phyloP scores from a whole-genome alignment of 192 early-diverging fungal genomes.

The Podila epigama region DNA sequence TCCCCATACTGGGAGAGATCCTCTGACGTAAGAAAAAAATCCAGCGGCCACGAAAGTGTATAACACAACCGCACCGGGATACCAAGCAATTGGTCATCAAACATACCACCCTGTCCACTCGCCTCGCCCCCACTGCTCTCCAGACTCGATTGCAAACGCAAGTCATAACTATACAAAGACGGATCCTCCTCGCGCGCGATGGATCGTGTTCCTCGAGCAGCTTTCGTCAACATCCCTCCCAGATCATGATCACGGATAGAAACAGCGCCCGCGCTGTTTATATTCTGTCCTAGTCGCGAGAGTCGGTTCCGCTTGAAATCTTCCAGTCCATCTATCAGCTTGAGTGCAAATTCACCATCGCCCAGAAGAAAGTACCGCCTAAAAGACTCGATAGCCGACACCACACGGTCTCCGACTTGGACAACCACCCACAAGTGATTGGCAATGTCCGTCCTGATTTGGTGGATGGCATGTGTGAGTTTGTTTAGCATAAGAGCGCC shows the following conservation, averaged over 20 bases:
- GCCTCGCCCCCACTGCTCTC: not conserved
- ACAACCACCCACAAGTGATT: slow-evolving; percentile 71
- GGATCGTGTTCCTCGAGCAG: slow-evolving; percentile 15
- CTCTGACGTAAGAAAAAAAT: slow-evolving; percentile 65
- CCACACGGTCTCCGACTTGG: slow-evolving; percentile 67
- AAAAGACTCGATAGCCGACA: slow-evolving; percentile 65
- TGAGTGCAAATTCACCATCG: slow-evolving; percentile 65
- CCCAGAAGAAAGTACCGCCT: slow-evolving; percentile 67
- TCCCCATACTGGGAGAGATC: slow-evolving; percentile 68
- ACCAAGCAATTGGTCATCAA: slow-evolving; percentile 61
- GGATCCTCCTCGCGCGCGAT: slow-evolving; percentile 33
- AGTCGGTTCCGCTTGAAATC: slow-evolving; percentile 47
- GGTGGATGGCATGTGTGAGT: slow-evolving; percentile 44
- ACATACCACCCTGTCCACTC: slow-evolving; percentile 25
- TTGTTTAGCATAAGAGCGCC: slow-evolving; percentile 42
- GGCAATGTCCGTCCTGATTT: slow-evolving; percentile 62
- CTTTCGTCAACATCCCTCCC: slow-evolving; percentile 21
- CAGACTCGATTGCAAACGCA: slow-evolving; percentile 4
- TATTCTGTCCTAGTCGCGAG: slow-evolving; percentile 28
- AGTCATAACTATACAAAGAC: slow-evolving; percentile 15
- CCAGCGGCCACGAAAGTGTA: slow-evolving; percentile 70
- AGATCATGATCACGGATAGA: slow-evolving; percentile 40
- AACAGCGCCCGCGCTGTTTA: slow-evolving; percentile 13
- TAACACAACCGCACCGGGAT: slow-evolving; percentile 63
- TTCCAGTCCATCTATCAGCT: slow-evolving; percentile 63